Evolutionary conservation across 768 basidiomycete genomes (phyloP), one percentile per base, ranked within the genome.

Genomic region (Kondoa malvinella): DNA sequence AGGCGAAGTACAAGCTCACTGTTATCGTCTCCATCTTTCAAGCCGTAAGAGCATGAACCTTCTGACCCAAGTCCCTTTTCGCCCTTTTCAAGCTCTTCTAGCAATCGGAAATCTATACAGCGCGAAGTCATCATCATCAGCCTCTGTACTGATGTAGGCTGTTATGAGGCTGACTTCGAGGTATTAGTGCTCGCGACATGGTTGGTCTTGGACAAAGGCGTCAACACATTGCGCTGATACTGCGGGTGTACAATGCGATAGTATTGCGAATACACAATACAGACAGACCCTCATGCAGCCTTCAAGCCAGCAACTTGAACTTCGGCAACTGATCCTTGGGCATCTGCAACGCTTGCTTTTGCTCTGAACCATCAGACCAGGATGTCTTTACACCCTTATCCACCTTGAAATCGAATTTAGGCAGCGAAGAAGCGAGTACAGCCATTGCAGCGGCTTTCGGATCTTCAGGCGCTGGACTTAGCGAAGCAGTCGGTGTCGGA

Each of bases 61-160:
- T 4, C 58, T 40, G 96, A 94, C 71, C 94, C 94, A 76, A 97
- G 91, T 65, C 95, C 95, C 78, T 99, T 99, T 82, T 99, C 95
- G 75, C 95, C 95, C 79, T 97, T 96, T 78, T 99, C 95, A 71
- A 99, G 87, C 81, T 99, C 95, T 76, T 95, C 95, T 50, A 99
- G 84, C 26, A 97, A 85, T 63, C 89, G 84, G 81, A 97, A 97
- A 80, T 92, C 58, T 59, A 31, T 50, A 31, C 27, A 56, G 50
- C 50, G 50, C 25, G 50, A 25, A 14, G 50, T 29, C 58, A 59
- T 8, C 12, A 50, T 8, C 21, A 50, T 50, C 40, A 50, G 21
- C 40, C 12, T 50, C 8, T 50, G 40, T 50, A n/a, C n/a, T n/a
- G n/a, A n/a, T n/a, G n/a, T n/a, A n/a, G n/a, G n/a, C n/a, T n/a